These are phyloP conservation scores for Mycena galericulata DNA, from an alignment of 768 basidiomycete species.

Conservation along the genomic window DNA sequence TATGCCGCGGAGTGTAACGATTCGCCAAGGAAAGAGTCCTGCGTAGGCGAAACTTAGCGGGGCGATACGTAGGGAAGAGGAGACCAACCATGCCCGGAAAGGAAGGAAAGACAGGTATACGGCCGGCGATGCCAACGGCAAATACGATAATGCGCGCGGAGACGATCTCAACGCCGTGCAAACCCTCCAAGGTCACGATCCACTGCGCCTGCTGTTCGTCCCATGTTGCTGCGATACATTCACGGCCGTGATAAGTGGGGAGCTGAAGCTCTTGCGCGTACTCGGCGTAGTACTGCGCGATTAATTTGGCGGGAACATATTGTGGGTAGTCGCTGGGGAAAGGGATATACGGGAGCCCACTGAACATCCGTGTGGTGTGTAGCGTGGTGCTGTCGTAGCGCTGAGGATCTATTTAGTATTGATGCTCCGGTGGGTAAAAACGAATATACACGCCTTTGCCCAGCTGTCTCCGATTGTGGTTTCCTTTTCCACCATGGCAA, in stretches of 20 bases:
- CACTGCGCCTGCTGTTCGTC: conserved; percentile 39
- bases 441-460: conserved; percentile 50
- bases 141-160: conserved; percentile 46
- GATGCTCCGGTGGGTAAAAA: background rate
- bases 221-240: conserved; percentile 37
- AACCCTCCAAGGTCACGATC: conserved; percentile 42
- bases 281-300: conserved; percentile 29
- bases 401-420: background rate
- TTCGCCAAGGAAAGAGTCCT: conserved; percentile 62
- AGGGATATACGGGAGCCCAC: conserved; percentile 35
- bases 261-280: conserved; percentile 26
- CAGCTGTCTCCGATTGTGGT: conserved; percentile 56
- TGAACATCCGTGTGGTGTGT: conserved; percentile 44
- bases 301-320: conserved; percentile 31
- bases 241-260: conserved; percentile 25
- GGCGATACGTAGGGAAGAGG: background rate
- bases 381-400: conserved; percentile 34
- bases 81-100: conserved; percentile 29
- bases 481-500: conserved; percentile 62
- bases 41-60: background rate
- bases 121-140: conserved; percentile 34
- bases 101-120: conserved; percentile 23
- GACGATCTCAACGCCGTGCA: conserved; percentile 34
- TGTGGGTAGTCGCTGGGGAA: conserved; percentile 31
- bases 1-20: conserved; percentile 60